Evolutionary conservation across 1,139 yeast species (phyloP), one percentile per base, ranked within the genome.

Genomic region (Saccharomyces hybrid): DNA sequence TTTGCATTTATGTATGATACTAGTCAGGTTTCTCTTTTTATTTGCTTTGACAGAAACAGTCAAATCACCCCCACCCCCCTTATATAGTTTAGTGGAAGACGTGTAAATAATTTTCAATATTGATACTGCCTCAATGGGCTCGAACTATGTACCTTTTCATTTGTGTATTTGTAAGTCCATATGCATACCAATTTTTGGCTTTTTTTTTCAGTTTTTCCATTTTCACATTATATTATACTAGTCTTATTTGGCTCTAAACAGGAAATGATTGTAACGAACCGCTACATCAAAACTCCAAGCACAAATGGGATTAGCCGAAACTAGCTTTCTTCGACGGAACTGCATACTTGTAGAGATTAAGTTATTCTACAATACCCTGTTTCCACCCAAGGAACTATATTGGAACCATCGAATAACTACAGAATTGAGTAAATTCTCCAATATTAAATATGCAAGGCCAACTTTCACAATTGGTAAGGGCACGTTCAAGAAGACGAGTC

Each of bases 391-490:
- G 38, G 56, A 57, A 42, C 46, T 57, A 48, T 47, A 51, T 41
- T 56, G 54, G 59, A 50, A 13, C 46, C 26, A 47, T 48, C 30
- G 23, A 50, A 58, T 7, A 38, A 46, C 52, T 6, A 31, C 52
- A 25, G 55, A 55, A 41, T 38, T 63, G 13, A 52, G 53, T 25
- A 53, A 46, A 26, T 51, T 63, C 16, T 54, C 61, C 27, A 55
- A 56, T 31, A 57, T 63, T 2, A 42, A 61, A 11, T 63, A 63
- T 30, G 60, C 61, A 11, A 57, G 53, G 41, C 60, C 62, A n/a
- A 57, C 55, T 20, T 56, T 57, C 23, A 47, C 53, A 5, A 23
- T 47, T 26, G 3, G 48, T 46, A 38, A 38, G 1, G 44, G 44
- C 13, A 50, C 59, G 1, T 32, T 54, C 11, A 48, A 48, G 7